Base-by-base conservation (phyloP, 2,329 filamentous ascomycete species). In the Alternaria panax region DNA sequence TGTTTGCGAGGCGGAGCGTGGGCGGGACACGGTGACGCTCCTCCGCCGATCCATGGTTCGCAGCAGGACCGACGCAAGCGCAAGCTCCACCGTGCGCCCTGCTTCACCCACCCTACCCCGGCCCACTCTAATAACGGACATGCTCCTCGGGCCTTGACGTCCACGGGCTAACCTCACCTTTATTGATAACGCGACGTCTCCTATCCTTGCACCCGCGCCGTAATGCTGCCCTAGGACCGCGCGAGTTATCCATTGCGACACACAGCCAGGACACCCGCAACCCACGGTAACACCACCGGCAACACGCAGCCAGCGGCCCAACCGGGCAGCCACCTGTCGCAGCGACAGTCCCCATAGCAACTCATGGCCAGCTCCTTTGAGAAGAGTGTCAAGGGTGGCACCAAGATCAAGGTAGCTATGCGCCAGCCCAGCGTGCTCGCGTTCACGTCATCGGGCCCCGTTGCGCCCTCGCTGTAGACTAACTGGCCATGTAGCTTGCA, bases 341-440 rank as follows among this genome's bases (percentile, higher is more conserved):
- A 45, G 57, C 40, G 60, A 51, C 55, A 62, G 56, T 57, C 59
- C 57, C 59, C 64, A 28, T 50, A 56, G 57, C 50, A 42, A 68
- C 61, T 59, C 68, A 93, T 93, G 91, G 88, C 90, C 69, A 91
- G 89, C 83, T 94, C 92, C 59, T 98, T 98, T 78, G 95, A 99
- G 85, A 99, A 98, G 86, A 96, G 93, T 70, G 95, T 99, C 77
- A 98, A 98, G 85, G 95, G 94, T 82, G 94, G 92, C 72, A 98
- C 94, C 74, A 98, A 98, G 85, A 92, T 96, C 78, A 98, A 97
- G 88, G 93, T 93, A 73, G 60, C 67, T 57, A 56, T 53, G 56
- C 62, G 57, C 64, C 42, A 27, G 38, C 30, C 34, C 45, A 8
- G 30, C 59, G 18, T 27, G 24, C 46, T 25, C 32, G 18, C 36